Conservation (phyloP, 768 basidiomycete genomes). For the Candolleomyces aberdarensis region DNA sequence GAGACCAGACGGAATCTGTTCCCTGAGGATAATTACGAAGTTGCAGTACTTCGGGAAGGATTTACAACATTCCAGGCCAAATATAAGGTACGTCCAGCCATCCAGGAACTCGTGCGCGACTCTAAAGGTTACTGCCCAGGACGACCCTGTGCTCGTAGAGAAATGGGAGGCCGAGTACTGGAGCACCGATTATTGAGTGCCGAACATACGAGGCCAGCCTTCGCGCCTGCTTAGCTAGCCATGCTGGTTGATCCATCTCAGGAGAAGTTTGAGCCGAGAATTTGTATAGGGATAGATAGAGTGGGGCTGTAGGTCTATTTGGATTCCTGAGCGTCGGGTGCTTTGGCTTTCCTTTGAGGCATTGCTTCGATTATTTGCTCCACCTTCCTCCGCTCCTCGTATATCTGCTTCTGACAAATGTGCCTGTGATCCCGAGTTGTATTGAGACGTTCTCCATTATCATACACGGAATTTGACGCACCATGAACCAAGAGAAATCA, state of each 20-base stretch:
- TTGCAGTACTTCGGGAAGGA: conserved; percentile 67
- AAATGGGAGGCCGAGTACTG: conserved; percentile 72
- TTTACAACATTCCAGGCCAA: conserved; percentile 68
- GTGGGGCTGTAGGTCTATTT: not conserved
- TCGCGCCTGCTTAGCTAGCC: not conserved
- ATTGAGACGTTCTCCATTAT: not conserved
- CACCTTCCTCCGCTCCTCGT: conserved; percentile 52
- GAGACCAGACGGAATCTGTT: conserved; percentile 53
- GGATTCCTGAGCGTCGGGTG: not conserved
- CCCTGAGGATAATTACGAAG: conserved; percentile 43
- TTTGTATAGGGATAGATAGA: not conserved
- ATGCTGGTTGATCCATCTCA: not conserved
- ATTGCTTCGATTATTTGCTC: conserved; percentile 58
- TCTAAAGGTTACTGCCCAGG: conserved; percentile 26
- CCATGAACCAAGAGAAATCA: conserved; percentile 70
- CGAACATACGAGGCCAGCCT: not conserved
- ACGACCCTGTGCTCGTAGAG: conserved; percentile 69
- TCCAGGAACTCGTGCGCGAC: not conserved
- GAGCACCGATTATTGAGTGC: conserved; percentile 24
- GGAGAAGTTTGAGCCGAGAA: not conserved
- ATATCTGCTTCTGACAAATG: conserved; percentile 56
- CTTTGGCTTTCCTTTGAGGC: conserved; percentile 52
- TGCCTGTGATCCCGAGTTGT: conserved; percentile 38
- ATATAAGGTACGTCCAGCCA: conserved; percentile 50
- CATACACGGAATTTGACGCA: conserved; percentile 30